phyloP scores from a whole-genome alignment of 2,329 filamentous ascomycete species.

The Aspergillus phoenicis region DNA sequence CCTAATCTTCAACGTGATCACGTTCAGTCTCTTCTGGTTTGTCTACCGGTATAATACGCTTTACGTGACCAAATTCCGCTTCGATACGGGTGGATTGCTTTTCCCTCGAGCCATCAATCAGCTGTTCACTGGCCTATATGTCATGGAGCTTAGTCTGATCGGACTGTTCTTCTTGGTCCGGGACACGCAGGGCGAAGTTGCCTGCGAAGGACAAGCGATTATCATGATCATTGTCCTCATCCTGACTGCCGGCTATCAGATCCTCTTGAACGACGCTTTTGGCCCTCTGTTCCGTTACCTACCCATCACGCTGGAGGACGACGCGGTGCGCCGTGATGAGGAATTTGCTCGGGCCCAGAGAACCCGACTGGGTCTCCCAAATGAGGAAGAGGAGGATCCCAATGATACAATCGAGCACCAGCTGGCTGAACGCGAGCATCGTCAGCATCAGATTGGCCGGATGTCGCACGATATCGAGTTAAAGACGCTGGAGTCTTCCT shows the following conservation, averaged over 20 bases:
- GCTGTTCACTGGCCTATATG: conserved; percentile 89
- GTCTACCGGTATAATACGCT: conserved; percentile 96
- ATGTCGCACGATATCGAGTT: conserved; percentile 55
- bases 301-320: conserved; percentile 93
- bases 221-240: conserved; percentile 76
- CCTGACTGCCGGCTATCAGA: conserved; percentile 76
- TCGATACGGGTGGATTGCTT: conserved; percentile 88
- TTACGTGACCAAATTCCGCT: conserved; percentile 85
- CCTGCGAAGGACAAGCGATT: conserved; percentile 76
- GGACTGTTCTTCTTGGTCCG: conserved; percentile 82
- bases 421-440: conserved; percentile 49
- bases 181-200: conserved; percentile 56
- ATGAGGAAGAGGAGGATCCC: conserved; percentile 47
- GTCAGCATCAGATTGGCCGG: conserved; percentile 41
- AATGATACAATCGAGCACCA: conserved; percentile 49
- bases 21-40: conserved; percentile 87
- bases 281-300: conserved; percentile 83
- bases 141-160: conserved; percentile 89
- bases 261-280: conserved; percentile 80
- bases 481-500: conserved; percentile 37
- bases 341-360: conserved; percentile 82
- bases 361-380: conserved; percentile 64
- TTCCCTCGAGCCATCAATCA: conserved; percentile 95
- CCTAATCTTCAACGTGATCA: conserved; percentile 88
- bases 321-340: conserved; percentile 86